Conservation (phyloP, 805 yeast genomes). For the Candida golubevii region DNA sequence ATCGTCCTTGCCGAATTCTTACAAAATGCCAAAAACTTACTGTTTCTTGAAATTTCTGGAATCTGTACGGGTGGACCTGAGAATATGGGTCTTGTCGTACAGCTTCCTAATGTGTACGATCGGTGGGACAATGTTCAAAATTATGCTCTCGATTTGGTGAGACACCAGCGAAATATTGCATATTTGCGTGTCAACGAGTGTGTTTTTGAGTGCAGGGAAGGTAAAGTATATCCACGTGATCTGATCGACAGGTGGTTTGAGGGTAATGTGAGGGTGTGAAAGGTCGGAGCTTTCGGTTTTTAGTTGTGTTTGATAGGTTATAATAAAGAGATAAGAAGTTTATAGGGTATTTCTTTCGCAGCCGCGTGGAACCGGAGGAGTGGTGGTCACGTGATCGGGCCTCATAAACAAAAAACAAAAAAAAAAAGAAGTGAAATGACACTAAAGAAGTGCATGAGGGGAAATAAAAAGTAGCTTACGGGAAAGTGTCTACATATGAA, state of each 20-base stretch:
- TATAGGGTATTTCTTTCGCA: too few species aligned
- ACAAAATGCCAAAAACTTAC: constrained; percentile 20
- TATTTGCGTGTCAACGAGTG: constrained; percentile 49
- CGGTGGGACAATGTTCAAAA: constrained; percentile 56
- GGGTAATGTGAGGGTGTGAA: constrained; percentile 17
- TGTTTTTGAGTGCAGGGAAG: constrained; percentile 38
- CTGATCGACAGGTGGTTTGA: constrained; percentile 48
- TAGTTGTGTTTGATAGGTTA: too few species aligned
- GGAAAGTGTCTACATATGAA: too few species aligned
- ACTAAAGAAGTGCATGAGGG: too few species aligned
- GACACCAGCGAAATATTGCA: constrained; percentile 23
- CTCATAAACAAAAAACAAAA: too few species aligned
- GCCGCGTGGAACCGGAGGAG: too few species aligned
- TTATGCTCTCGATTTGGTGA: constrained; percentile 41
- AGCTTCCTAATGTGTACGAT: constrained; percentile 51
- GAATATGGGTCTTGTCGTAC: constrained; percentile 49
- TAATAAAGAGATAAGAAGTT: too few species aligned
- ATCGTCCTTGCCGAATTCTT: constrained; percentile 22
- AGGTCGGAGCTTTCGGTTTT: too few species aligned
- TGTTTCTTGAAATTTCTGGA: constrained; percentile 44
- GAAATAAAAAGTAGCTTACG: too few species aligned
- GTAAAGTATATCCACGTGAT: constrained; percentile 35
- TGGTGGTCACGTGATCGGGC: too few species aligned
- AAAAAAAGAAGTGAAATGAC: too few species aligned
- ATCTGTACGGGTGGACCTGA: constrained; percentile 51